Evolutionary conservation across 768 basidiomycete genomes (phyloP), one percentile per base, ranked within the genome.

Genomic region (Lactarius hengduanensis): DNA sequence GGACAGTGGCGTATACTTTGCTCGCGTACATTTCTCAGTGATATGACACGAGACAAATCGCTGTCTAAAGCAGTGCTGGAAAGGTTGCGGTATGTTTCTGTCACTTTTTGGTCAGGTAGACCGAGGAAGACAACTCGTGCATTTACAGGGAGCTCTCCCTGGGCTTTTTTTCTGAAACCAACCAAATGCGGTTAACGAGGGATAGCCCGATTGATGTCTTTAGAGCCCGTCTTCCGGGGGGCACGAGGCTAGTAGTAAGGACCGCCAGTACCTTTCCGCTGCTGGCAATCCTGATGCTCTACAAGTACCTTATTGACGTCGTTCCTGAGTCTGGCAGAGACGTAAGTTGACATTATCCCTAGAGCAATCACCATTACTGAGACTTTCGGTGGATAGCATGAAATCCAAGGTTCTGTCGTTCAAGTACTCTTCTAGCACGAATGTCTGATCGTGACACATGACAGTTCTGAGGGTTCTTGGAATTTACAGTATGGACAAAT

Each of bases 231-330:
- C 63, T 70, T 5, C 67, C 69, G 0, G 69, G 69, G 9, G 60
- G 54, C 9, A 30, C 18, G 13, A 62, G 69, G 28, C 55, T 70
- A 0, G 67, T 70, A 1, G 69, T 70, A 38, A 45, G 69, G 54
- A n/a, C 5, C 7, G 3, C 34, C 18, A 36, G 16, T 4, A 16
- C 8, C 11, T 5, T 4, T 32, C 26, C 15, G 11, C 22, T n/a
- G 26, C n/a, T 36, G n/a, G 36, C 4, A 36, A 28, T 43, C 59
- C n/a, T 70, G 50, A 58, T 32, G 20, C 9, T 50, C 45, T 28
- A 6, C 45, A 20, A 70, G 69, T 70, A 70, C 41, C 43, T 65
- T 47, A 22, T 70, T 18, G 69, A 70, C 30, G 36, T 64, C n/a
- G 53, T 62, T 36, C 36, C 54, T 5, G 69, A 70, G 36, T 61